These are phyloP conservation scores for Scenedesmus sp. DNA, from an alignment of 163 green algal species.

Conservation along the genomic window DNA sequence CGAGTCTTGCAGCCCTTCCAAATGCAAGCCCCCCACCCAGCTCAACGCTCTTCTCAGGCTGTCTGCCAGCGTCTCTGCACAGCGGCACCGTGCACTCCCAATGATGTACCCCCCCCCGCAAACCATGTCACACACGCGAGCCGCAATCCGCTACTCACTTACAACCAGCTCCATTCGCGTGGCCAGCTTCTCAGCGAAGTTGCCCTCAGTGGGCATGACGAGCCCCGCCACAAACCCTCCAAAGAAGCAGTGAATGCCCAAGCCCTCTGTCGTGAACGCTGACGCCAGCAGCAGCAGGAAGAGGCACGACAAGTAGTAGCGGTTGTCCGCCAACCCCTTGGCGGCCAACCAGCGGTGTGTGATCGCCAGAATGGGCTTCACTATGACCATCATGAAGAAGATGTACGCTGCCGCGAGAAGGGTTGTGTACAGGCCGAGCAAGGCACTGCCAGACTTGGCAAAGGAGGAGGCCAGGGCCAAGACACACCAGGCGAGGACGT, in stretches of 20 bases:
- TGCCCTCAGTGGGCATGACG: conserved; percentile 57
- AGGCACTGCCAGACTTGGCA: conserved; percentile 5
- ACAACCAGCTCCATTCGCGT: conserved; percentile 64
- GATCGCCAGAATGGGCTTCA: conserved; percentile 6
- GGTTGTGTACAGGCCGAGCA: conserved; percentile 32
- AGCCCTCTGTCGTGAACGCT: conserved; percentile 58
- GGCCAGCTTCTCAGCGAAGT: conserved; percentile 56
- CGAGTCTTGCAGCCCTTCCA: too few relatives aligned
- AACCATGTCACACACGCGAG: neutral
- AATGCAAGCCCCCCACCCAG: too few relatives aligned
- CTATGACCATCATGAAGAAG: neutral
- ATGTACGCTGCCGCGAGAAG: conserved; percentile 24
- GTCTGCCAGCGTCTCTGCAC: too few relatives aligned
- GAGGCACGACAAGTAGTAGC: conserved; percentile 47
- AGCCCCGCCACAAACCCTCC: conserved; percentile 68
- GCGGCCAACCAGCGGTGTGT: neutral
- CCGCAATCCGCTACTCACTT: neutral
- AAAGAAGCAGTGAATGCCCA: conserved; percentile 71
- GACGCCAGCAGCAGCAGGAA: conserved; percentile 56
- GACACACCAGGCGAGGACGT: conserved; percentile 39
- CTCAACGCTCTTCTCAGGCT: too few relatives aligned
- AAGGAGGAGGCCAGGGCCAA: conserved; percentile 47
- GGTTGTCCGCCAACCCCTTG: conserved; percentile 17
- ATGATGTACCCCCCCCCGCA: too few relatives aligned
- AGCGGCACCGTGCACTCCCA: too few relatives aligned